Percentiles rank a stretch among this genome's conserved stretches.
Evolutionary conservation across 1,139 yeast species (phyloP).

Genomic region (Lodderomyces jiufengensis): DNA sequence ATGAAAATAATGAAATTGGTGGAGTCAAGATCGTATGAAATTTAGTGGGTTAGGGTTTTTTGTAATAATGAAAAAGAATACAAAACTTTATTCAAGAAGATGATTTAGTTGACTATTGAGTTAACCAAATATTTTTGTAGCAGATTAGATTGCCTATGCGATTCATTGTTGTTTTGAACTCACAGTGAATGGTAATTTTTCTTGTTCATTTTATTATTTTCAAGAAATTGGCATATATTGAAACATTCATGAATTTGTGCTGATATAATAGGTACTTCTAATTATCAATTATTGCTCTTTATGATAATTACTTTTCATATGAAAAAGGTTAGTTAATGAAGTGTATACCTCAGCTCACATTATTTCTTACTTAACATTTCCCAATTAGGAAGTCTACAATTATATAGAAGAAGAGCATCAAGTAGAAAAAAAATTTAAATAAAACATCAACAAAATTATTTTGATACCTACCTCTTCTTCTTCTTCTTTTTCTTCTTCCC

Average conservation of each 20-base stretch:
- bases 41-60: too few species aligned
- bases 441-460: neutral
- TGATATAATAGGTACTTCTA: conserved; percentile 8
- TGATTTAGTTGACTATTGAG: too few species aligned
- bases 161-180: too few species aligned
- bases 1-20: conserved; percentile 52
- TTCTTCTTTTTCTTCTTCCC: conserved; percentile 34
- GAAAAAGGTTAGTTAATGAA: too few species aligned
- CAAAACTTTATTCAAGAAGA: too few species aligned
- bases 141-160: too few species aligned
- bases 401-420: neutral
- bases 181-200: too few species aligned
- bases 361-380: conserved; percentile 12
- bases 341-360: conserved; percentile 28
- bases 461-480: conserved; percentile 6
- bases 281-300: too few species aligned
- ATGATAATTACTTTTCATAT: too few species aligned
- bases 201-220: too few species aligned
- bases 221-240: conserved; percentile 14
- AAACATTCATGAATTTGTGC: conserved; percentile 3
- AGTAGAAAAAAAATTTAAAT: neutral
- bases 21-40: conserved; percentile 61
- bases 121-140: too few species aligned
- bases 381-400: conserved; percentile 24
- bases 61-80: too few species aligned